Conservation (phyloP, 495 filamentous ascomycete genomes). For the Poronia punctata region DNA sequence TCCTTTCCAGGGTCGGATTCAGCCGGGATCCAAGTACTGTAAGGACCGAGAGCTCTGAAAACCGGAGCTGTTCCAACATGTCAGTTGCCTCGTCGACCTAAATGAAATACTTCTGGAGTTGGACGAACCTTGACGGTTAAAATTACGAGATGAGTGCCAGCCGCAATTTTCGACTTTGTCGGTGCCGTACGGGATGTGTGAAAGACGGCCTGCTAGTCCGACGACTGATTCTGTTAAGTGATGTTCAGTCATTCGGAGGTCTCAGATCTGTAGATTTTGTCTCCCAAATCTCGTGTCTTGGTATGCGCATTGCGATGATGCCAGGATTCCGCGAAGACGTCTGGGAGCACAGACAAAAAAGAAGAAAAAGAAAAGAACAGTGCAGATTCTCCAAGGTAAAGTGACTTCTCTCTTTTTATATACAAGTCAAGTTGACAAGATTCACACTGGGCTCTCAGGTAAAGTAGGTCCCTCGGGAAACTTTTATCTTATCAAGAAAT, state of each 20-base stretch:
- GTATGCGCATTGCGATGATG: constrained; percentile 20
- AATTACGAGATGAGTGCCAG: constrained; percentile 24
- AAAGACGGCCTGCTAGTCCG: constrained; percentile 27
- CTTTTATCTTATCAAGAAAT: constrained; percentile 14
- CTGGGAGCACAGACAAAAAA: not conserved
- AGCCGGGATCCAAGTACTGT: constrained; percentile 27
- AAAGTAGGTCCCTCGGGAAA: not conserved
- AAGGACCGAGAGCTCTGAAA: constrained; percentile 34
- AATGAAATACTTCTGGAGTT: not conserved
- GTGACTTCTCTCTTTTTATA: too few species aligned
- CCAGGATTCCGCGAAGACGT: not conserved
- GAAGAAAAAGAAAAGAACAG: constrained; percentile 4
- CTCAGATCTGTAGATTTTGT: constrained; percentile 18
- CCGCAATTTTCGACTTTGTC: constrained; percentile 22
- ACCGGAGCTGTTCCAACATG: constrained; percentile 24
- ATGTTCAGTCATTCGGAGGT: constrained; percentile 31
- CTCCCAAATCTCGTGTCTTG: constrained; percentile 6
- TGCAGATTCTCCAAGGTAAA: too few species aligned
- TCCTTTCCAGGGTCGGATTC: constrained; percentile 6
- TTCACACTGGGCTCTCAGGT: too few species aligned
- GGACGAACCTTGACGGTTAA: constrained; percentile 17
- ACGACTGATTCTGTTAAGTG: constrained; percentile 23
- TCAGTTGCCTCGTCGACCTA: constrained; percentile 10
- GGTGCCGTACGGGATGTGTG: constrained; percentile 18
- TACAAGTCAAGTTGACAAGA: too few species aligned